phyloP scores from a whole-genome alignment of 495 filamentous ascomycete species.

The Neurospora sp. region DNA sequence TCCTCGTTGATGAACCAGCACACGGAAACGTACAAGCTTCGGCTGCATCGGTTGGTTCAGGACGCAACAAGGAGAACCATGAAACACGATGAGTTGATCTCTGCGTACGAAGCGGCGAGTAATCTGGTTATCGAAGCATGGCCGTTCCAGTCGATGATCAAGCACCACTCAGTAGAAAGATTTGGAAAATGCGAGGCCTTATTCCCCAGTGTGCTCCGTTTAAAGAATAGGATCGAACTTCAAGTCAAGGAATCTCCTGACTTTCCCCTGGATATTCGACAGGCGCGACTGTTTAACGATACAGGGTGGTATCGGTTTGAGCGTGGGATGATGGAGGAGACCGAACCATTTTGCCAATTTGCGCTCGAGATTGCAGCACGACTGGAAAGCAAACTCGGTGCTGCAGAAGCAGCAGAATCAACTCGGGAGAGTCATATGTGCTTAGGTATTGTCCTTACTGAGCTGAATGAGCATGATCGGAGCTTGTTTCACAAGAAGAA shows the following conservation, averaged over 20 bases:
- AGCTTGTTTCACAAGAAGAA: background rate
- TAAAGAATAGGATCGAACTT: background rate
- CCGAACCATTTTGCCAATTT: background rate
- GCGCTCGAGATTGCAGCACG: background rate
- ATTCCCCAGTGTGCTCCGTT: background rate
- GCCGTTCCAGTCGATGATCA: background rate
- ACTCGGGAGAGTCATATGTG: background rate
- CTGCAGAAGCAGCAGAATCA: background rate
- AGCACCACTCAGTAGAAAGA: background rate
- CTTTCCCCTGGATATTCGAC: background rate
- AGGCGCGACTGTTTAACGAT: background rate
- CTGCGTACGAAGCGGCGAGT: background rate
- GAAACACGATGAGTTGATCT: background rate
- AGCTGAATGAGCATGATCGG: background rate
- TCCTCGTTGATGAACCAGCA: background rate
- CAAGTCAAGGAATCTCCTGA: background rate
- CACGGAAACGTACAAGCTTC: background rate
- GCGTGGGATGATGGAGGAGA: background rate
- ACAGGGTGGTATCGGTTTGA: background rate
- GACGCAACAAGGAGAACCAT: background rate
- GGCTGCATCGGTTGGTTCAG: background rate
- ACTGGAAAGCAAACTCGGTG: background rate
- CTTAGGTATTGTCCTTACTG: background rate
- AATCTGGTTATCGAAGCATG: background rate
- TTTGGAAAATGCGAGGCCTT: background rate